Base-by-base conservation (phyloP, 768 basidiomycete species). In the Mycena kentingensis region DNA sequence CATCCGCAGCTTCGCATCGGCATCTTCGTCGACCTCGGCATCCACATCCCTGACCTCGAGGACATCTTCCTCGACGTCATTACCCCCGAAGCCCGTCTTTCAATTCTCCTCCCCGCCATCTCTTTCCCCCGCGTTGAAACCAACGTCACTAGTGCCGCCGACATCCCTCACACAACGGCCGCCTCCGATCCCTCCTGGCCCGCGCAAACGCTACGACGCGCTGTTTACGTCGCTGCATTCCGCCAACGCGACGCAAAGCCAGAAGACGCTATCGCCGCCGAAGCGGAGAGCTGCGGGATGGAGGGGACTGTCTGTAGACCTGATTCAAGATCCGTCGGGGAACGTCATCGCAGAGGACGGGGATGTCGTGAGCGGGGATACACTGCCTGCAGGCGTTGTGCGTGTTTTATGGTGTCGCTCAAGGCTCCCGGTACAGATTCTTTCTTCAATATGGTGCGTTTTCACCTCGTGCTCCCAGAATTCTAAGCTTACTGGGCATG, bases 251-350 rank as follows among this genome's bases (percentile, higher is more conserved):
- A 55, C 77, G 12, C 80, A 81, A 52, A 68, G 18, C 67, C 72
- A 2, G 60, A 71, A 3, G 41, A 70, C 29, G 47, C 73, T 45
- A 70, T 70, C 51, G 71, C 74, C 15, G 52, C 71, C 46, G 67
- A 73, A 41, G 61, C 73, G 15, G 74, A 77, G 55, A 76, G 83
- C 86, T 1, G 82, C 80, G 3, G 89, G 89, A 3, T 92, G 89
- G 89, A 73, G 87, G 37, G 87, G 83, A 8, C 63, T 86, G 34
- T 87, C 86, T 1, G 80, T 88, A 25, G 88, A 89, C 64, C 67
- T 85, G 46, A 81, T 84, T 46, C 78, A 79, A 11, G 73, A 69
- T 50, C 67, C 70, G 2, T 76, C 74, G 28, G 74, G 71, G 31
- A 64, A 67, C 46, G 37, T 36, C 5, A 51, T 48, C 27, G 34